phyloP scores from a whole-genome alignment of 148 eudicot genomes.

The Rhododendron vialii region DNA sequence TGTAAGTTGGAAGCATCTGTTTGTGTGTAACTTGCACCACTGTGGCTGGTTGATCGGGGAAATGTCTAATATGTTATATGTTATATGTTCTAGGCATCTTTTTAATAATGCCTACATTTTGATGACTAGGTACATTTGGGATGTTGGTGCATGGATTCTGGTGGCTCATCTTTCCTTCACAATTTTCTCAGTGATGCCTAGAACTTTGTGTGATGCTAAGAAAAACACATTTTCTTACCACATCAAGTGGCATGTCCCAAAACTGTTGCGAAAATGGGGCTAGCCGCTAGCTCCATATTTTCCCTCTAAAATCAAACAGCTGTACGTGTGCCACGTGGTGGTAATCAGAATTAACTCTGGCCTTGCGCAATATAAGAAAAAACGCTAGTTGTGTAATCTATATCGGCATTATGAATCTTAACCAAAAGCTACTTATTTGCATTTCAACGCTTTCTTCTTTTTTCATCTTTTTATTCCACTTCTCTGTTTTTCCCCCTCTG shows the following conservation, averaged over 20 bases:
- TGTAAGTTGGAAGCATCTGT: not conserved
- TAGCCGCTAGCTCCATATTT: not conserved
- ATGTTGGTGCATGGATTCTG: conserved; percentile 2
- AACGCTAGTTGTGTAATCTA: not conserved
- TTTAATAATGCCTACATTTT: not conserved
- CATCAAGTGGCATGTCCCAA: not conserved
- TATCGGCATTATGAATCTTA: not conserved
- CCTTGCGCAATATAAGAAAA: not conserved
- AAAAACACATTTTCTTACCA: not conserved
- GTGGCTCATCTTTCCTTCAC: conserved; percentile 1
- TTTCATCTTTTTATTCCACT: not conserved
- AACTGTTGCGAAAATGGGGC: not conserved
- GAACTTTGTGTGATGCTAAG: not conserved
- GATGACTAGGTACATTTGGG: not conserved
- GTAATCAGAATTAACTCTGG: not conserved
- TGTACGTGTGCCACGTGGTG: not conserved
- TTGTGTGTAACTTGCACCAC: not conserved
- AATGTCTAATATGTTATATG: not conserved
- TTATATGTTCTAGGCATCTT: not conserved
- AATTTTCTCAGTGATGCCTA: not conserved
- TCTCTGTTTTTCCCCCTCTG: not conserved
- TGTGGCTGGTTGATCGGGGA: not conserved
- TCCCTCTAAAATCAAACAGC: not conserved
- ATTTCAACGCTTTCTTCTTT: not conserved
- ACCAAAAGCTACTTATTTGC: not conserved